Percentiles rank a stretch among this genome's conserved stretches.
These are phyloP conservation scores for Xanthoceras sorbifolium DNA, from an alignment of 345 rosid genomes.

Conservation along the genomic window DNA sequence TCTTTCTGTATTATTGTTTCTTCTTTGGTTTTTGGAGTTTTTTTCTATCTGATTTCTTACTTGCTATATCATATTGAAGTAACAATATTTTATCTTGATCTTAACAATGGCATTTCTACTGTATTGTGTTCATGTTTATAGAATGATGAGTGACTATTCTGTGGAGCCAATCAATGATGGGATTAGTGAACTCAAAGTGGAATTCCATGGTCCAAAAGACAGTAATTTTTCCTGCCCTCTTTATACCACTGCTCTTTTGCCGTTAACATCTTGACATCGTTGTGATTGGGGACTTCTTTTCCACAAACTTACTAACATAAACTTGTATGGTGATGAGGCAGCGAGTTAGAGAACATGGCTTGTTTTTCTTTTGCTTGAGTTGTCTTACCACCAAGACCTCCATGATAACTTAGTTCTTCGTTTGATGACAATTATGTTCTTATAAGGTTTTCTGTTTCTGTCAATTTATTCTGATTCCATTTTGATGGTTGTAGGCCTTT, in stretches of 20 bases:
- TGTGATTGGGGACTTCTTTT: background rate
- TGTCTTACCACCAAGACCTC: background rate
- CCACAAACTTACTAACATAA: background rate
- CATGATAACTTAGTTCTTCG: background rate
- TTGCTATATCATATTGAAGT: background rate
- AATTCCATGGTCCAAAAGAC: conserved; percentile 59
- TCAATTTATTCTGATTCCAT: background rate
- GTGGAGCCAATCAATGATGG: conserved; percentile 62
- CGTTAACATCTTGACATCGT: background rate
- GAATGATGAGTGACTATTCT: conserved; percentile 65
- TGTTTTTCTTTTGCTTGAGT: background rate
- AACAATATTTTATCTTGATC: background rate
- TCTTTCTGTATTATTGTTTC: background rate
- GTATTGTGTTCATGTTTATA: background rate
- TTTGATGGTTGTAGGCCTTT: conserved; percentile 27
- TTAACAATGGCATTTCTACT: background rate
- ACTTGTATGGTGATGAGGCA: background rate
- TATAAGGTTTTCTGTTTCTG: background rate
- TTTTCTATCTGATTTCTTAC: background rate
- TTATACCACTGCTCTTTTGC: background rate
- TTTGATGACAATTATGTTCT: background rate
- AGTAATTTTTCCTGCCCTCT: conserved; percentile 32
- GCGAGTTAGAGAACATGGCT: background rate
- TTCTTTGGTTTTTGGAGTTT: background rate
- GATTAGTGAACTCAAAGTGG: conserved; percentile 54